Percentiles rank a stretch among this genome's conserved stretches.
Conservation (phyloP, 305 asterid genomes). For the Ajuga reptans region DNA sequence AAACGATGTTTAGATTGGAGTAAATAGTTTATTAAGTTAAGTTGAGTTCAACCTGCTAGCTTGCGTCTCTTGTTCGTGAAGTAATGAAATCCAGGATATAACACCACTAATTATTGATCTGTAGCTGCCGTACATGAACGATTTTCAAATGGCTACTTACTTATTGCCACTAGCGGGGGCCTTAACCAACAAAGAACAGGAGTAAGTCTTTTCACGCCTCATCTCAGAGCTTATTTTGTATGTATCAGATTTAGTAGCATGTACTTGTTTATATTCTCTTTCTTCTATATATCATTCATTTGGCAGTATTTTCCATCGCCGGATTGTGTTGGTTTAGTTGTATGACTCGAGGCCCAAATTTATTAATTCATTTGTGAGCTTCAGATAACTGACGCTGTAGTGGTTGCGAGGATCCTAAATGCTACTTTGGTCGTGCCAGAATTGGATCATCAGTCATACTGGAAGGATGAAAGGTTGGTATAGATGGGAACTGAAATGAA, state of each 20-base stretch:
- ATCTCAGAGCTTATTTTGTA: conserved; percentile 10
- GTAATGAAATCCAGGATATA: conserved; percentile 19
- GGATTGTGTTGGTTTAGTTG: conserved; percentile 9
- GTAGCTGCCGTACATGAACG: conserved; percentile 73
- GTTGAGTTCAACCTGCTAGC: conserved; percentile 17
- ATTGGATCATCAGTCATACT: conserved; percentile 92
- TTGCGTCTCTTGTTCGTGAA: conserved; percentile 16
- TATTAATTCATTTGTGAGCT: conserved; percentile 25
- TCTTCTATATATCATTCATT: conserved; percentile 5
- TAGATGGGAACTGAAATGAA: conserved; percentile 21
- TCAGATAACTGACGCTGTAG: conserved; percentile 99
- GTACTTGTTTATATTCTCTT: background rate
- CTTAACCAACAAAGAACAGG: conserved; percentile 97
- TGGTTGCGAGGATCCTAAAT: conserved; percentile 89
- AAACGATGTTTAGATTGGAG: conserved; percentile 4
- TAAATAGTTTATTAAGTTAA: background rate
- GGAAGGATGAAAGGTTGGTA: conserved; percentile 96
- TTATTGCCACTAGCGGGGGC: conserved; percentile 98
- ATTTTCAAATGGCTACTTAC: conserved; percentile 87
- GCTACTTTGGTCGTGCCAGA: conserved; percentile 96
- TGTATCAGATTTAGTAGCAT: conserved; percentile 16
- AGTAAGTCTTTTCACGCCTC: conserved; percentile 46
- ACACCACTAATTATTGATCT: conserved; percentile 31
- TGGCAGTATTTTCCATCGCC: conserved; percentile 8
- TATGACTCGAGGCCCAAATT: conserved; percentile 21